These are phyloP conservation scores for Pythium dissotocum DNA, from an alignment of 352 stramenopile species.

Conservation along the genomic window DNA sequence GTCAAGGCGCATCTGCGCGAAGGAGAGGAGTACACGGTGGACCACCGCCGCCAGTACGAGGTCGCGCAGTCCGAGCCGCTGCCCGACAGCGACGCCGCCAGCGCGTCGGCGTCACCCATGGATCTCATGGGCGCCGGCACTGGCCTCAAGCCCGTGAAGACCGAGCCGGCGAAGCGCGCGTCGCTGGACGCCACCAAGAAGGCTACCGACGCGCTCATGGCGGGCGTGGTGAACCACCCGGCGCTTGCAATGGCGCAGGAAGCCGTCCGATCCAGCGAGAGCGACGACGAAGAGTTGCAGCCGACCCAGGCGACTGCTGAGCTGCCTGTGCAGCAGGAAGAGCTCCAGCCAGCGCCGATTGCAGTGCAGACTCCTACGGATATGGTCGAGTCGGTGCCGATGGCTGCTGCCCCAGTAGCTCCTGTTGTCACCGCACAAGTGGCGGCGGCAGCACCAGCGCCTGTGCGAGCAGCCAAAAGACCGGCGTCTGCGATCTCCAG, in stretches of 20 bases:
- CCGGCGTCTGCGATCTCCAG: slow-evolving; percentile 23
- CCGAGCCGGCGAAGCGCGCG: slow-evolving; percentile 15
- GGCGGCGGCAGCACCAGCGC: not conserved
- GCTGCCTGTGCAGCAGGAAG: slow-evolving; percentile 1
- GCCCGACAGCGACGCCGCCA: slow-evolving; percentile 31
- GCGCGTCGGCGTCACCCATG: slow-evolving; percentile 25
- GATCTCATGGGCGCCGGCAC: slow-evolving; percentile 16
- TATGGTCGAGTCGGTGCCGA: not conserved
- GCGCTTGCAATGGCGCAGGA: not conserved
- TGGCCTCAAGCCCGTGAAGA: slow-evolving; percentile 17
- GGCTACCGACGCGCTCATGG: slow-evolving; percentile 15
- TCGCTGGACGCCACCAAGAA: slow-evolving; percentile 27
- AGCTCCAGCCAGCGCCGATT: slow-evolving; percentile 1
- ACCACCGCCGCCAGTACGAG: slow-evolving; percentile 77
- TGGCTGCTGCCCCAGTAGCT: not conserved
- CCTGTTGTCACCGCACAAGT: not conserved
- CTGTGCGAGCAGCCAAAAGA: slow-evolving; percentile 24
- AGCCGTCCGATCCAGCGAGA: not conserved
- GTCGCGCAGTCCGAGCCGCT: slow-evolving; percentile 62
- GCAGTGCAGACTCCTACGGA: not conserved
- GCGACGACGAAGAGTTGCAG: not conserved
- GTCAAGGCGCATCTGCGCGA: slow-evolving; percentile 72
- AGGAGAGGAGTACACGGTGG: slow-evolving; percentile 75
- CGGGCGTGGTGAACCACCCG: slow-evolving; percentile 5
- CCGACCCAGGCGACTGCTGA: not conserved